Evolutionary conservation across 1,284 basidiomycete genomes (phyloP).

Genomic region (Apiotrichum sp.): DNA sequence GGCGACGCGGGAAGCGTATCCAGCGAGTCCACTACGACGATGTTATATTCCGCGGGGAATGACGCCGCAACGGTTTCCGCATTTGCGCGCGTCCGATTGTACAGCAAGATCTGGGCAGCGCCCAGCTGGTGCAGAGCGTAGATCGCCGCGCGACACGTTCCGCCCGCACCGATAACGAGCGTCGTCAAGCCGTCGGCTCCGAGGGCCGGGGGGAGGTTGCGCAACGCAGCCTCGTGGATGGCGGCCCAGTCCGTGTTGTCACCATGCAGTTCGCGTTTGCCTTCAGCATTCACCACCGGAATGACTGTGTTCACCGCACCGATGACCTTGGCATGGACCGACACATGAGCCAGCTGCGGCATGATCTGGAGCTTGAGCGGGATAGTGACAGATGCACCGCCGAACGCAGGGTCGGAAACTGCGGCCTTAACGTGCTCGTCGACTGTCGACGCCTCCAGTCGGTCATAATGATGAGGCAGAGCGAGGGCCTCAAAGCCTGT

Average conservation of each 20-base stretch:
- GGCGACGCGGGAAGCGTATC: constrained; percentile 57
- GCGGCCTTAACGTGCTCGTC: constrained; percentile 61
- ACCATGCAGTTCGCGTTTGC: constrained; percentile 59
- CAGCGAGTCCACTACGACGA: constrained; percentile 56
- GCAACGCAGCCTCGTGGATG: constrained; percentile 56
- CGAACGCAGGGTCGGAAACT: constrained; percentile 67
- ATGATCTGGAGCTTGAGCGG: constrained; percentile 87
- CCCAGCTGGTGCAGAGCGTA: constrained; percentile 73
- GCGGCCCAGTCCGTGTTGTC: constrained; percentile 94
- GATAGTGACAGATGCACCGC: constrained; percentile 93
- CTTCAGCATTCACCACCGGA: constrained; percentile 51
- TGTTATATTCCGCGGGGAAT: constrained; percentile 59
- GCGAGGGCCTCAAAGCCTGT: constrained; percentile 75
- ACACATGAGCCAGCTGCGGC: constrained; percentile 65
- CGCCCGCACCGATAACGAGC: constrained; percentile 85
- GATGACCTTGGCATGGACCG: constrained; percentile 70
- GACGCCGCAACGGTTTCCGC: constrained; percentile 61
- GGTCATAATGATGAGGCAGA: constrained; percentile 70
- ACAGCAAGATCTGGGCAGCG: constrained; percentile 67
- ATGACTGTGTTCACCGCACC: constrained; percentile 92
- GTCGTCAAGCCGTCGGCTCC: constrained; percentile 50
- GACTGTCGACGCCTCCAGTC: constrained; percentile 68
- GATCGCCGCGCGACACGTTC: constrained; percentile 84
- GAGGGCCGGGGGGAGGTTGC: constrained; percentile 36
- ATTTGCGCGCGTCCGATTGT: constrained; percentile 71